Conservation (phyloP, 179 eudicot genomes). For the Beta macrorhiza region DNA sequence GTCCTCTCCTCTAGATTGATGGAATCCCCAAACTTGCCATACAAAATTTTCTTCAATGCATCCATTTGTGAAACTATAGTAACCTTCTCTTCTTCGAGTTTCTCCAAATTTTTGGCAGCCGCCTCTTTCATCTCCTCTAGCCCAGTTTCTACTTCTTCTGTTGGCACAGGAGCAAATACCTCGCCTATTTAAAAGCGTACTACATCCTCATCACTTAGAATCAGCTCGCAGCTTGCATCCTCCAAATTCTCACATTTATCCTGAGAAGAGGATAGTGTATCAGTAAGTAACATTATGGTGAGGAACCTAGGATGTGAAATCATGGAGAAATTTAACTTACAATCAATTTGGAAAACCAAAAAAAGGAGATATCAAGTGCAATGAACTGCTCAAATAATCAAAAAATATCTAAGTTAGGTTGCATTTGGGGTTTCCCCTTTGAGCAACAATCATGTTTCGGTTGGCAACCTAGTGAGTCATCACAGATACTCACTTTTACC, state of each 20-base stretch:
- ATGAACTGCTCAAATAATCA: not conserved
- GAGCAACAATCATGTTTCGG: not conserved
- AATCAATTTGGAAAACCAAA: not conserved
- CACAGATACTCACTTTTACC: not conserved
- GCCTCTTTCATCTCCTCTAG: conserved; percentile 75
- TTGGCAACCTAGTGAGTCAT: not conserved
- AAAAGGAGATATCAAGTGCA: not conserved
- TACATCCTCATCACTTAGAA: conserved; percentile 77
- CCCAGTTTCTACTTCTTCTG: conserved; percentile 80
- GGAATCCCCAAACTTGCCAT: conserved; percentile 90
- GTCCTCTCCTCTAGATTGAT: conserved; percentile 89
- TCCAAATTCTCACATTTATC: conserved; percentile 73
- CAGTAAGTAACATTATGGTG: not conserved
- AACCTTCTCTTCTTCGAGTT: conserved; percentile 80
- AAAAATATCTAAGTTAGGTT: not conserved
- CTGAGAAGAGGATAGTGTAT: conserved; percentile 19
- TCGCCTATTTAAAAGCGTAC: conserved; percentile 94
- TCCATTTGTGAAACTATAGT: conserved; percentile 73
- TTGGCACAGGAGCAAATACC: conserved; percentile 87
- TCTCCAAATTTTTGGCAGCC: conserved; percentile 61
- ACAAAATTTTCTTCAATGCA: conserved; percentile 73
- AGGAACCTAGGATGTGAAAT: not conserved
- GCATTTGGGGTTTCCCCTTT: not conserved
- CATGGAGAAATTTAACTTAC: not conserved
- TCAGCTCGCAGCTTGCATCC: conserved; percentile 89